These are phyloP conservation scores for Kingdonia uniflora DNA, from an alignment of 164 flowering plant species.

Conservation along the genomic window DNA sequence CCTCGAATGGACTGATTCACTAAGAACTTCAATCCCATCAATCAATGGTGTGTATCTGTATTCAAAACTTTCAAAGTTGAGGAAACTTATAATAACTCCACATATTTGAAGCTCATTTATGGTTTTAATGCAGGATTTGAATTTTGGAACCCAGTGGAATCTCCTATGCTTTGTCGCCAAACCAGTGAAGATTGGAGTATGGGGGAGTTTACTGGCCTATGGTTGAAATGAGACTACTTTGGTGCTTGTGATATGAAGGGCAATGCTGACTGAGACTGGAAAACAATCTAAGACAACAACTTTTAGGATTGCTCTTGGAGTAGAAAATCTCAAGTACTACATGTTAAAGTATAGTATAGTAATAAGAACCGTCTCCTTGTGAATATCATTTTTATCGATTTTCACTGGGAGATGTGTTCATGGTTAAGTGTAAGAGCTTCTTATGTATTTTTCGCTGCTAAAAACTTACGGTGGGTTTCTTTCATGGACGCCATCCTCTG, in stretches of 20 bases:
- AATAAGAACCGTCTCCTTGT: conserved; percentile 10
- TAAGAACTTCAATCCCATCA: conserved; percentile 18
- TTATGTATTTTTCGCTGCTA: conserved; percentile 3
- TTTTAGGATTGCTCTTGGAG: conserved; percentile 53
- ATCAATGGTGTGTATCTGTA: conserved; percentile 16
- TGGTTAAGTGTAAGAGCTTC: conserved; percentile 2
- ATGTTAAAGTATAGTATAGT: neutral
- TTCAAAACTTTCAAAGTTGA: conserved; percentile 5
- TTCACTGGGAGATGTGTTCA: conserved; percentile 18
- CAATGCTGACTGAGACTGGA: too few relatives aligned
- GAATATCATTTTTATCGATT: conserved; percentile 31
- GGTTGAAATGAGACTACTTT: conserved; percentile 27
- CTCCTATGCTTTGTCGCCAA: conserved; percentile 29
- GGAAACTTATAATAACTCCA: neutral
- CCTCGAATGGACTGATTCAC: conserved; percentile 24
- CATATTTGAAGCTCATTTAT: conserved; percentile 10
- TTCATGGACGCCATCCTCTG: conserved; percentile 1
- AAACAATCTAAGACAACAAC: conserved; percentile 37
- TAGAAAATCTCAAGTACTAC: neutral
- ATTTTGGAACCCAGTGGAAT: conserved; percentile 12
- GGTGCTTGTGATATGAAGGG: conserved; percentile 17
- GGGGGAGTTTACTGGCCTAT: conserved; percentile 19
- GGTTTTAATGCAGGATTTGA: conserved; percentile 29
- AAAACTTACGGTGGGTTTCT: neutral
- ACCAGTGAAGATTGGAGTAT: conserved; percentile 24